Conservation (phyloP, 2,329 filamentous ascomycete species). For the Cladosporium sp. region DNA sequence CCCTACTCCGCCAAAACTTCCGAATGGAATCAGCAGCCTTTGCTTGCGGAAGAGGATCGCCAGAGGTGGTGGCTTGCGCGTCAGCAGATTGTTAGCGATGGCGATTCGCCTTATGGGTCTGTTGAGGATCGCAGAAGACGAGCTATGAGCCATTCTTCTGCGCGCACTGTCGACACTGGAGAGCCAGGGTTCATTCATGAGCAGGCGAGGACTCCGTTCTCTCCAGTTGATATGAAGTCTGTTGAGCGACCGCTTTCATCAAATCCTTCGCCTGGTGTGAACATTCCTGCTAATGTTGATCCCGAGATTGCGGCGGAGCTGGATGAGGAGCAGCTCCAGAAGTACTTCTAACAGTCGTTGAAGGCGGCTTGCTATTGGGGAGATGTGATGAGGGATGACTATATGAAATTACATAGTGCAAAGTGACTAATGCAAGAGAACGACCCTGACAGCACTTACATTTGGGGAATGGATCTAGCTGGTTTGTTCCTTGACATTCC, state of each 20-base stretch:
- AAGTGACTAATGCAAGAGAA: background rate
- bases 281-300: conserved; percentile 17
- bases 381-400: background rate
- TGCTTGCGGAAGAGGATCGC: conserved; percentile 17
- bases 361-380: background rate
- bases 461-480: too few relatives aligned
- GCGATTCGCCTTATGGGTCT: conserved; percentile 10
- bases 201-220: background rate
- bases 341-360: conserved; percentile 7
- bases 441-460: background rate
- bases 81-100: conserved; percentile 14
- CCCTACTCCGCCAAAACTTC: conserved; percentile 21
- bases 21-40: conserved; percentile 22
- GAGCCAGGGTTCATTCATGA: conserved; percentile 11
- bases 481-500: background rate
- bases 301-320: conserved; percentile 21
- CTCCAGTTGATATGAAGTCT: conserved; percentile 9
- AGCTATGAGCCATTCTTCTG: conserved; percentile 20
- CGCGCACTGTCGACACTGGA: conserved; percentile 19
- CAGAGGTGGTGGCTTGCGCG: conserved; percentile 20
- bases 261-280: conserved; percentile 16
- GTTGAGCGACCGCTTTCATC: conserved; percentile 15
- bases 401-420: conserved; percentile 1
- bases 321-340: conserved; percentile 16
- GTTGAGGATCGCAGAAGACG: background rate